Evolutionary conservation across 2,329 filamentous ascomycete species (phyloP).

Genomic region (Iodosphaeria phyllophila): DNA sequence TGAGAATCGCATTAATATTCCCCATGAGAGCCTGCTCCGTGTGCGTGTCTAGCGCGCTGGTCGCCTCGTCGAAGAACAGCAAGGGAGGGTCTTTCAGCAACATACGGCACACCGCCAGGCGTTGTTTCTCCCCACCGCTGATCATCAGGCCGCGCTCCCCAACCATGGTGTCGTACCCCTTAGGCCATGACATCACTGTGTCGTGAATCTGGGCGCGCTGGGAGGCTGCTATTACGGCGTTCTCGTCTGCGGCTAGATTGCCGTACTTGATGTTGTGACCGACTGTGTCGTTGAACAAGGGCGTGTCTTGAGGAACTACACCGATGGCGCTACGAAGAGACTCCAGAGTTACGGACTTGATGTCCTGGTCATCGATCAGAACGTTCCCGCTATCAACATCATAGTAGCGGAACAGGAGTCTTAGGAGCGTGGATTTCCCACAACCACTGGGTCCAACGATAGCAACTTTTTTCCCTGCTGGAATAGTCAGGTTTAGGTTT

Average conservation of each 20-base stretch:
- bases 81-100: conserved; percentile 79
- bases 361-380: conserved; percentile 81
- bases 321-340: conserved; percentile 74
- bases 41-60: conserved; percentile 78
- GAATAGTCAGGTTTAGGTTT: conserved; percentile 73
- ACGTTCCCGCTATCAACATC: conserved; percentile 75
- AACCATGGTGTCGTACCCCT: conserved; percentile 82
- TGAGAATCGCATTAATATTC: conserved; percentile 84
- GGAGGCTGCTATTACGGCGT: conserved; percentile 60
- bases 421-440: conserved; percentile 84
- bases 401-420: conserved; percentile 86
- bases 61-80: conserved; percentile 91
- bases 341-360: conserved; percentile 65
- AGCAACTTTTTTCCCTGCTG: conserved; percentile 88
- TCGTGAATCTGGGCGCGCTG: conserved; percentile 72
- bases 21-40: conserved; percentile 79
- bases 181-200: conserved; percentile 59
- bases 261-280: conserved; percentile 94
- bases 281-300: conserved; percentile 91
- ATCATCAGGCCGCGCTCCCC: conserved; percentile 96
- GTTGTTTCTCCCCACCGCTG: conserved; percentile 84
- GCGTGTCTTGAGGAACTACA: conserved; percentile 92
- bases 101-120: conserved; percentile 65
- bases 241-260: conserved; percentile 53
- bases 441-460: conserved; percentile 91